Conservation (phyloP, 768 basidiomycete species). For the Phaffia australis region DNA sequence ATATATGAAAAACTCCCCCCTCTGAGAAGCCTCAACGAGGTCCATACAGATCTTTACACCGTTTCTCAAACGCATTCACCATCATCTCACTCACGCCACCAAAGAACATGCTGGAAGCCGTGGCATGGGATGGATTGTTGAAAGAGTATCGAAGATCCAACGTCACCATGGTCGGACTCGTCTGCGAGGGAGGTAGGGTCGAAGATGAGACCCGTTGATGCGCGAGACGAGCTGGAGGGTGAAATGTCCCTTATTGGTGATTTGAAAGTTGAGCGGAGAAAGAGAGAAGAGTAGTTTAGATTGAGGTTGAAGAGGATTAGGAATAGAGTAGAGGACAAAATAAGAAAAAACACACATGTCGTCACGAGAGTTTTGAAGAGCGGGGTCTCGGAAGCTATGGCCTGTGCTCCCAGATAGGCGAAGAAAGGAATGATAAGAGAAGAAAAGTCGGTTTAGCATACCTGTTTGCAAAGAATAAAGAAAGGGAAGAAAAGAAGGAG, state of each 20-base stretch:
- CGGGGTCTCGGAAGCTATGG: constrained; percentile 58
- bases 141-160: constrained; percentile 80
- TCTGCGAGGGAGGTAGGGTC: constrained; percentile 5
- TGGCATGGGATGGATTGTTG: constrained; percentile 71
- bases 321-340: not conserved
- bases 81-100: constrained; percentile 76
- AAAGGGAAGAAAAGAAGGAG: not conserved
- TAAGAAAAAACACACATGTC: constrained; percentile 41
- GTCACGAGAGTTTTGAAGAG: constrained; percentile 64
- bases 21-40: constrained; percentile 6
- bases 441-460: not conserved
- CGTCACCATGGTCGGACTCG: constrained; percentile 55
- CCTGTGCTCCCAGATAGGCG: constrained; percentile 41
- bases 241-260: constrained; percentile 23
- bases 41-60: constrained; percentile 66
- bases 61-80: constrained; percentile 83
- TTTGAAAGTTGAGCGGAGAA: constrained; percentile 37
- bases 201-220: constrained; percentile 11
- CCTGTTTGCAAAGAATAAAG: not conserved
- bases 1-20: no score
- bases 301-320: not conserved
- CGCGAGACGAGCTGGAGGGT: constrained; percentile 14
- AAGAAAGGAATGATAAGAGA: constrained; percentile 10
- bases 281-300: constrained; percentile 43
- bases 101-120: constrained; percentile 73